Base-by-base conservation (phyloP, 176 grass and related monocot species). In the Areca catechu region DNA sequence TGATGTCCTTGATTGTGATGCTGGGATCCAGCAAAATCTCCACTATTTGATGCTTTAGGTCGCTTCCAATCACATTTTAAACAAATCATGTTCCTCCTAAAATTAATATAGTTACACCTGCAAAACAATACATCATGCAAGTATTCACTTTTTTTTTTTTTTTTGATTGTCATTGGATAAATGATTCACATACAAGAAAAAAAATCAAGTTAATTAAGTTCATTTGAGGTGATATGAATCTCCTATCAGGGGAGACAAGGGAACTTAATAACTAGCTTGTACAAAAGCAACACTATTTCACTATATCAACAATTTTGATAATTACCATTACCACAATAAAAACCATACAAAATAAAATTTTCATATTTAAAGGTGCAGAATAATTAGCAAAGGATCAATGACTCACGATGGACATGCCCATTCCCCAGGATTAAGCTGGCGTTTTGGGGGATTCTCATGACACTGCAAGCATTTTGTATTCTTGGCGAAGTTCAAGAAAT, bases 401-500 rank as follows among this genome's bases (percentile, higher is more conserved):
- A 82, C 83, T 82, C 61, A 97, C 86, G 92, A 91, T 50, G 62
- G 27, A 67, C 92, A 97, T 50, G 91, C 86, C 92, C 86, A 97
- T 85, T 97, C 92, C 51, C 86, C 92, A 49, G 80, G 75, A 63
- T 75, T 85, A 15, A 91, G 92, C 25, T 63, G 80, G 43, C 83
- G 80, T 20, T 97, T 67, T 48, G 60, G 63, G 68, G 86, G 92
- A 60, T 97, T 97, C 69, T 85, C 83, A 80, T 77, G 92, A 60
- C 92, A 97, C 20, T 88, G 86, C 69, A 97, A 58, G 65, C 86
- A 97, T 63, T 78, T 78, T 22, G 92, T 91, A 24, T 97, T 97
- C 83, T 97, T 97, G 19, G 92, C 83, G 53, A 97, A 97, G 74
- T 97, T 97, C 69, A 97, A 85, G 69, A 97, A 91, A 56, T 88